Conservation (phyloP, 495 filamentous ascomycete genomes). For the Terfezia boudieri region DNA sequence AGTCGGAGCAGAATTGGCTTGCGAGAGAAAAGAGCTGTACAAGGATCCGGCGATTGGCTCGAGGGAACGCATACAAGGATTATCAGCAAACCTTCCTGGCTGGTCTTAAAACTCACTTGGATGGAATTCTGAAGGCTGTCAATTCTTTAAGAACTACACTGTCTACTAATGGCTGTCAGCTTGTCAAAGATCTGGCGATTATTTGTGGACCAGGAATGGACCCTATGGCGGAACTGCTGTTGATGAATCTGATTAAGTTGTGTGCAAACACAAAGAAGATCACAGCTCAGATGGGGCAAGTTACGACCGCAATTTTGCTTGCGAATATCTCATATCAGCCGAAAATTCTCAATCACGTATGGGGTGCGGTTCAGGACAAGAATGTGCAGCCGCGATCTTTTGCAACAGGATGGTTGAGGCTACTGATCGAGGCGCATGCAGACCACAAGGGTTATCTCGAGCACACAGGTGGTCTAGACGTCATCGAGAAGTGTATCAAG, state of each 20-base stretch:
- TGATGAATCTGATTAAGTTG: conserved; percentile 76
- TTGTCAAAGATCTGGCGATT: conserved; percentile 68
- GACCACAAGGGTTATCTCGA: conserved; percentile 64
- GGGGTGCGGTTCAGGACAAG: conserved; percentile 64
- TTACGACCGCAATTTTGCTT: conserved; percentile 52
- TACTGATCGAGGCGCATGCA: conserved; percentile 51
- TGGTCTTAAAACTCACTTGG: conserved; percentile 49
- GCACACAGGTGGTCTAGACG: conserved; percentile 55
- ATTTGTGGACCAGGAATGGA: conserved; percentile 59
- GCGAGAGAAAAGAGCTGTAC: conserved; percentile 56
- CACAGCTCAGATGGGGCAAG: conserved; percentile 52
- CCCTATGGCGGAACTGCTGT: conserved; percentile 67
- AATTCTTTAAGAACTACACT: conserved; percentile 75
- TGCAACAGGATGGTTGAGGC: conserved; percentile 63
- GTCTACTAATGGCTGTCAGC: conserved; percentile 58
- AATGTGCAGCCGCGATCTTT: conserved; percentile 65
- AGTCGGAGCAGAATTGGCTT: conserved; percentile 79
- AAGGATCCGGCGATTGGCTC: conserved; percentile 52
- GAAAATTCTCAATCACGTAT: conserved; percentile 65
- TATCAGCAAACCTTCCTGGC: conserved; percentile 45
- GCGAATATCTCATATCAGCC: conserved; percentile 51
- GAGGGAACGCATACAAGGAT: conserved; percentile 64
- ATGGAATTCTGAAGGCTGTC: conserved; percentile 74
- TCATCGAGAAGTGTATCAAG: conserved; percentile 70
- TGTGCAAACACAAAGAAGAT: conserved; percentile 81